A percentile compares a stretch with the other conserved stretches of the same genome.
phyloP scores from a whole-genome alignment of 805 yeast genomes.

The Cyberlindnera euphorbiiphila region DNA sequence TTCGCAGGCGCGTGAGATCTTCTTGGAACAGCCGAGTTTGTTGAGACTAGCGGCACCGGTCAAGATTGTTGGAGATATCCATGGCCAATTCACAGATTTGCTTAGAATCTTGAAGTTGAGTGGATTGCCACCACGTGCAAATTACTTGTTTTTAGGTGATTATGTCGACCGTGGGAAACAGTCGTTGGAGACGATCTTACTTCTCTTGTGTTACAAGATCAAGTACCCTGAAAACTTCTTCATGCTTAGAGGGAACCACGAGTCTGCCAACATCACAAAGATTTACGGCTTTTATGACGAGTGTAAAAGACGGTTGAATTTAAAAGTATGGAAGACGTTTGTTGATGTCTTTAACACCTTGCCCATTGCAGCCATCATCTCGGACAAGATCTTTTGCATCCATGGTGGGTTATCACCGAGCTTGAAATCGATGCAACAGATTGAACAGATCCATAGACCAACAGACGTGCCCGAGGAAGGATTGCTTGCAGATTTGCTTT shows the following conservation, averaged over 20 bases:
- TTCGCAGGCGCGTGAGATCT: conserved; percentile 80
- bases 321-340: conserved; percentile 91
- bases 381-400: conserved; percentile 88
- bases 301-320: conserved; percentile 88
- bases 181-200: conserved; percentile 83
- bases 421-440: conserved; percentile 58
- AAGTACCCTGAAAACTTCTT: conserved; percentile 96
- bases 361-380: conserved; percentile 94
- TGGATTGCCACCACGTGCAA: conserved; percentile 94
- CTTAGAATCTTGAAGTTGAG: conserved; percentile 90
- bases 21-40: conserved; percentile 84
- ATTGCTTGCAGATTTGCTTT: conserved; percentile 67
- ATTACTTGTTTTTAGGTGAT: conserved; percentile 90
- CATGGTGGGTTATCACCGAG: conserved; percentile 84
- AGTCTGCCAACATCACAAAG: conserved; percentile 93
- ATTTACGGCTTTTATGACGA: conserved; percentile 98
- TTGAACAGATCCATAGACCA: conserved; percentile 69
- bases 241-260: conserved; percentile 91
- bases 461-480: conserved; percentile 84
- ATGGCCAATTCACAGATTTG: conserved; percentile 92
- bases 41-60: conserved; percentile 78
- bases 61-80: conserved; percentile 88
- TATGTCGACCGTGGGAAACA: conserved; percentile 98
- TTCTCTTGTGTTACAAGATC: conserved; percentile 87
- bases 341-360: conserved; percentile 93